A percentile compares a stretch with the other conserved stretches of the same genome.
Conservation (phyloP, 2,329 filamentous ascomycete species). For the Purpureocillium lavendulum region DNA sequence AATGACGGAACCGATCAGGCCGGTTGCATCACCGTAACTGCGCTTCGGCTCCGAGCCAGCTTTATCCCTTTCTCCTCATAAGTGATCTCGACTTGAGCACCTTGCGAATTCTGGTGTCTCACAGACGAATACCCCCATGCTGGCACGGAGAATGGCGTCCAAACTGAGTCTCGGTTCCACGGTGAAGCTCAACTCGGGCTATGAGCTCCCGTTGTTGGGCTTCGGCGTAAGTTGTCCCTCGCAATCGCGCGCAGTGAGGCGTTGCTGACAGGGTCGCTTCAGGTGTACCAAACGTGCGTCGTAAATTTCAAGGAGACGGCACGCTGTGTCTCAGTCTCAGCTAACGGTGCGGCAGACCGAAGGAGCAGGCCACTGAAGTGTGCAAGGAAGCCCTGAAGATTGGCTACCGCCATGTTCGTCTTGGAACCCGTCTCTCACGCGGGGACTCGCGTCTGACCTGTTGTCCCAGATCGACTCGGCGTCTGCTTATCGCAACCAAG, state of each 20-base stretch:
- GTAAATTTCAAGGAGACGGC: background rate
- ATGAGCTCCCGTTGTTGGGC: constrained; percentile 42
- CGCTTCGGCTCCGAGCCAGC: no score
- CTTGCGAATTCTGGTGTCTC: no score
- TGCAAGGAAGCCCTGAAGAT: constrained; percentile 36
- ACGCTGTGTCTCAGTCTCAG: no score
- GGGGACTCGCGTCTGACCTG: no score
- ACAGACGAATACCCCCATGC: constrained; percentile 1
- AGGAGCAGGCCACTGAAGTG: constrained; percentile 22
- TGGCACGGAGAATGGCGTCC: constrained; percentile 33
- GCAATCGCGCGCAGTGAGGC: background rate
- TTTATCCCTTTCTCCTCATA: no score
- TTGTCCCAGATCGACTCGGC: constrained; percentile 41
- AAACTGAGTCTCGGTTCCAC: constrained; percentile 36
- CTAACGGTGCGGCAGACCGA: constrained; percentile 13
- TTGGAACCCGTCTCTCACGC: no score
- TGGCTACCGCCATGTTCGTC: constrained; percentile 45
- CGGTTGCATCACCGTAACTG: no score
- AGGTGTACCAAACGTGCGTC: constrained; percentile 47
- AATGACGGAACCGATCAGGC: no score
- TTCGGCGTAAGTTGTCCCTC: constrained; percentile 37
- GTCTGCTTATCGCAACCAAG: constrained; percentile 42
- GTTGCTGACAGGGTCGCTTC: constrained; percentile 2
- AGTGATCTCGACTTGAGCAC: no score
- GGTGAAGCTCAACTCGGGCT: constrained; percentile 45